These are phyloP conservation scores for Debaryomyces prosopidis DNA, from an alignment of 805 yeast species.

Conservation along the genomic window DNA sequence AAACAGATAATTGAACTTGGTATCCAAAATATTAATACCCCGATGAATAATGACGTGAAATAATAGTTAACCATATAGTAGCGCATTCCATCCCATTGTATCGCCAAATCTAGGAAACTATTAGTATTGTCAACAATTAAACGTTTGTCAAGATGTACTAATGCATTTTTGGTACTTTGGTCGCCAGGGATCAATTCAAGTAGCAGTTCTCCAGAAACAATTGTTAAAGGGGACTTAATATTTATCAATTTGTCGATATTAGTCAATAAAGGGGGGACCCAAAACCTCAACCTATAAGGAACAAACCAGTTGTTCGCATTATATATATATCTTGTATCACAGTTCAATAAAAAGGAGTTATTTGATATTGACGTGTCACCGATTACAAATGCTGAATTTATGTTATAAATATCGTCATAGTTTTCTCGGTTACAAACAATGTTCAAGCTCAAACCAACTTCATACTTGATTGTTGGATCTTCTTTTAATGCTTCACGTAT, in stretches of 20 bases:
- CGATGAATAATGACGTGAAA: conserved; percentile 30
- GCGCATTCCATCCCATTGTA: conserved; percentile 44
- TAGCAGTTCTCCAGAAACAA: not conserved
- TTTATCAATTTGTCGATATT: conserved; percentile 14
- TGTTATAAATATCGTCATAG: conserved; percentile 16
- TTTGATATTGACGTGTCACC: conserved; percentile 11
- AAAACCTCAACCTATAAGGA: conserved; percentile 37
- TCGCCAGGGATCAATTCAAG: not conserved
- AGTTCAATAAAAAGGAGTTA: conserved; percentile 15
- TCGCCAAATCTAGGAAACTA: conserved; percentile 20
- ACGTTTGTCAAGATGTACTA: not conserved
- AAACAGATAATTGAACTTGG: conserved; percentile 32
- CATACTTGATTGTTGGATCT: conserved; percentile 19
- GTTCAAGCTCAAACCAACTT: conserved; percentile 20
- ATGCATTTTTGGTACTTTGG: not conserved
- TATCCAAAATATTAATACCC: conserved; percentile 39
- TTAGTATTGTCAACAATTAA: conserved; percentile 16
- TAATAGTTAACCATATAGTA: conserved; percentile 40
- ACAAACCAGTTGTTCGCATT: conserved; percentile 29
- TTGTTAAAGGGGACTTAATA: conserved; percentile 2
- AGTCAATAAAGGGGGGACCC: conserved; percentile 35
- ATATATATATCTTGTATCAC: conserved; percentile 32
- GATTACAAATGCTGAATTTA: conserved; percentile 2
- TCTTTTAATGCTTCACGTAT: not conserved
- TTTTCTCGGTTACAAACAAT: conserved; percentile 22